phyloP scores from a whole-genome alignment of 1,139 yeast species.

The Citeromyces hawaiiensis region DNA sequence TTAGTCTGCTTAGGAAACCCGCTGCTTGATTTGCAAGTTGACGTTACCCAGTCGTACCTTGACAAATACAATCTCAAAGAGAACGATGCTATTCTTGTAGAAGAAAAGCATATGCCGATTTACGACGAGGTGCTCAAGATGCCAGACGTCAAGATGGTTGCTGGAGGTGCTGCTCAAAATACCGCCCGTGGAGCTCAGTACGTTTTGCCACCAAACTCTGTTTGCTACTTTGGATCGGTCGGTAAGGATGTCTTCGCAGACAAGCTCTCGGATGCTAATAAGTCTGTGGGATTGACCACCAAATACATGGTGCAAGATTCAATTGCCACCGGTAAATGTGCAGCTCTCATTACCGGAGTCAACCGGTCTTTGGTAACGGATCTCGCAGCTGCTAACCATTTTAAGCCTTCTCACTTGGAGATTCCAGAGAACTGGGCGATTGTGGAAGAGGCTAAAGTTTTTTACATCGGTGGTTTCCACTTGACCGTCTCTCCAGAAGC shows the following conservation, averaged over 20 bases:
- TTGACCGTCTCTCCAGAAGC: slow-evolving; percentile 96
- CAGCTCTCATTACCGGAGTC: slow-evolving; percentile 74
- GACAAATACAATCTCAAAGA: slow-evolving; percentile 75
- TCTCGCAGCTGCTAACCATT: slow-evolving; percentile 95
- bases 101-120: slow-evolving; percentile 78
- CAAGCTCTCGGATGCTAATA: slow-evolving; percentile 70
- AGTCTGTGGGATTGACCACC: slow-evolving; percentile 77
- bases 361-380: slow-evolving; percentile 93
- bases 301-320: slow-evolving; percentile 69
- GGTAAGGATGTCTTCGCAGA: slow-evolving; percentile 87
- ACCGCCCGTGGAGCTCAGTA: slow-evolving; percentile 98
- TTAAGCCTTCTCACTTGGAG: slow-evolving; percentile 78
- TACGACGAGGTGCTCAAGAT: slow-evolving; percentile 60
- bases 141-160: slow-evolving; percentile 58
- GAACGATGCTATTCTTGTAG: slow-evolving; percentile 90
- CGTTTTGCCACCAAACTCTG: slow-evolving; percentile 69
- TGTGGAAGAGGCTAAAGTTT: slow-evolving; percentile 71
- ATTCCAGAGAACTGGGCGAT: slow-evolving; percentile 82
- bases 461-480: slow-evolving; percentile 96
- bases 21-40: slow-evolving; percentile 82
- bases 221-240: slow-evolving; percentile 91
- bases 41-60: slow-evolving; percentile 56
- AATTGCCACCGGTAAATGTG: slow-evolving; percentile 93
- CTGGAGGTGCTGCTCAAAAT: slow-evolving; percentile 99
- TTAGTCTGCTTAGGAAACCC: slow-evolving; percentile 62